Base-by-base conservation (phyloP, 139 green algal species). In the Closterium sp. region DNA sequence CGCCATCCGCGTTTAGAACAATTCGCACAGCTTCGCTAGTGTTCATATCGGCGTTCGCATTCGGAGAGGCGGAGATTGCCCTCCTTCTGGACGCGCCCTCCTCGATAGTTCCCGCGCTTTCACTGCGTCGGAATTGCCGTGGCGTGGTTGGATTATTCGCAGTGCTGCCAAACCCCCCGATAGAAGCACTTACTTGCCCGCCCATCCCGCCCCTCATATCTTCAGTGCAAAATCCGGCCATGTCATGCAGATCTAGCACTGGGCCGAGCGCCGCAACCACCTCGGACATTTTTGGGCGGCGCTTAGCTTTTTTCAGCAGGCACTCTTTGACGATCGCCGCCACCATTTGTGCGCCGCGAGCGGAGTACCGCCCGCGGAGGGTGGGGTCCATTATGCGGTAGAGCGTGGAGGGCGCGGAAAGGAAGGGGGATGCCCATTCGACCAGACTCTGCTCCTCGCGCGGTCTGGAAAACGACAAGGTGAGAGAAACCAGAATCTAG, bases 201-300 rank as follows among this genome's bases (percentile, higher is more conserved):
- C 55, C 55, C 25, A 76, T 28, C 2, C 55, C 55, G 16, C 16
- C 55, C 35, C 86, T 21, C 35, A 91, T n/a, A 2, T 90, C 89
- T 3, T 91, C 34, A n/a, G 90, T 5, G n/a, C 28, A 90, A 31
- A 91, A 91, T 1, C 88, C 88, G 2, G 64, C 88, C 66, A 90
- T 91, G 84, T 91, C 88, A 36, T 91, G 88, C 4, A 93, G 34
- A 30, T 88, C 90, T 3, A 91, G 90, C 30, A 93, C 91, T 9
- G 85, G 85, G 19, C 21, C 7, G n/a, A 93, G 90, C 28, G 90
- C 85, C 9, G 32, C 85, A 34, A 93, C 90, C 12, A 93, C 86
- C 33, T 93, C 90, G 5, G 85, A 34, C 90, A 93, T 93, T n/a
- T 92, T 92, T 25, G 90, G 90, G 31, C 90, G 85, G 16, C 30